Percentiles rank a stretch among this genome's conserved stretches.
These are phyloP conservation scores for Pyrenophora teres DNA, from an alignment of 2,329 filamentous ascomycete genomes.

Conservation along the genomic window DNA sequence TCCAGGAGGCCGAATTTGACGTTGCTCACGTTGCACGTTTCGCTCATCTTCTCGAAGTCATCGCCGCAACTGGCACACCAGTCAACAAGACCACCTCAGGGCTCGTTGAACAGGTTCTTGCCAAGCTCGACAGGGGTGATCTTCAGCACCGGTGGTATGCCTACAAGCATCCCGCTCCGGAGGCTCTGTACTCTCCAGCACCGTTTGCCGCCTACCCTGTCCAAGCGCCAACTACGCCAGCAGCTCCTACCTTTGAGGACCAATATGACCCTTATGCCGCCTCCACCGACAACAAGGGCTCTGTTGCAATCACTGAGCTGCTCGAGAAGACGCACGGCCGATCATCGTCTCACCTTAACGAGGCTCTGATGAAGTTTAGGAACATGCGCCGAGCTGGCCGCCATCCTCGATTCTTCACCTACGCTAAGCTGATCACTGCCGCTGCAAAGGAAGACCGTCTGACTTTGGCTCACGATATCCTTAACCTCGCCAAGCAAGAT, in stretches of 20 bases:
- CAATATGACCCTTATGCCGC: constrained; percentile 88
- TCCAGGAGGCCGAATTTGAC: constrained; percentile 55
- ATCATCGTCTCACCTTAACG: constrained; percentile 73
- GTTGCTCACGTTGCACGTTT: constrained; percentile 64
- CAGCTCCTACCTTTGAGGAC: constrained; percentile 72
- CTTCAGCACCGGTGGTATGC: constrained; percentile 62
- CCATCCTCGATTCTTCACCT: constrained; percentile 94
- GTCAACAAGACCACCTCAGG: constrained; percentile 61
- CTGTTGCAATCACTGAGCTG: constrained; percentile 85
- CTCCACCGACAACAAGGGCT: constrained; percentile 91
- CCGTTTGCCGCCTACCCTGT: constrained; percentile 56
- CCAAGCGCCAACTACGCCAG: constrained; percentile 56
- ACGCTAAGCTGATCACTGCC: constrained; percentile 90
- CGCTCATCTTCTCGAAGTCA: constrained; percentile 64
- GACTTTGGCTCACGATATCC: constrained; percentile 81
- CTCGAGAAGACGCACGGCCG: constrained; percentile 80
- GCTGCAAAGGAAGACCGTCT: constrained; percentile 84
- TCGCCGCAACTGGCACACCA: constrained; percentile 57
- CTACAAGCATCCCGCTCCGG: constrained; percentile 56
- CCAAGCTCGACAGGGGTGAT: constrained; percentile 57
- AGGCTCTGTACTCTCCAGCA: constrained; percentile 54
- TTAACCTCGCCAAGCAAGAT: constrained; percentile 86
- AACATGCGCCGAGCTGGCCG: constrained; percentile 92
- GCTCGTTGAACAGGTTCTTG: constrained; percentile 63
- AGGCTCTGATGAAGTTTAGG: constrained; percentile 81